Evolutionary conservation across 495 filamentous ascomycete species (phyloP).

Genomic region (Hypomontagnella submonticulosa): DNA sequence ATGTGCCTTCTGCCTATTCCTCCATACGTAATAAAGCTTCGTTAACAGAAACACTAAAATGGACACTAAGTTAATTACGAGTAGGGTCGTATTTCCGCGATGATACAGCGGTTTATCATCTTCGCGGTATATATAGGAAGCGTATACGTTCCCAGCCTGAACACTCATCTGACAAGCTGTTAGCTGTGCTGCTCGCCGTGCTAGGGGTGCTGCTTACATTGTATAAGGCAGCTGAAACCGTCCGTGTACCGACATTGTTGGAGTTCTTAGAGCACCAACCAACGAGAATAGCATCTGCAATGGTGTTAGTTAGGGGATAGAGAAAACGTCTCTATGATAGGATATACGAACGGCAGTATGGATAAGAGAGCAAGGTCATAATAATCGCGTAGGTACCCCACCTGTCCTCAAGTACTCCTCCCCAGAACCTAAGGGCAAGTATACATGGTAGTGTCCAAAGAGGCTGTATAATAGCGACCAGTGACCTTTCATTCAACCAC

Average conservation of each 20-base stretch:
- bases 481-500: constrained; percentile 65
- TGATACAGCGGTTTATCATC: constrained; percentile 72
- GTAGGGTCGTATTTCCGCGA: constrained; percentile 71
- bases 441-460: constrained; percentile 69
- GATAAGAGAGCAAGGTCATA: constrained; percentile 62
- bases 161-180: constrained; percentile 65
- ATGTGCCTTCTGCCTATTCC: constrained; percentile 54
- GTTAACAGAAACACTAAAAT: constrained; percentile 51
- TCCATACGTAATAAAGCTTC: constrained; percentile 58
- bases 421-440: constrained; percentile 60
- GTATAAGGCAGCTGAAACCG: constrained; percentile 72
- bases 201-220: constrained; percentile 51
- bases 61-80: constrained; percentile 59
- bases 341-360: constrained; percentile 48
- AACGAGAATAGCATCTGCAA: constrained; percentile 67
- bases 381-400: constrained; percentile 68
- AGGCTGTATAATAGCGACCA: constrained; percentile 63
- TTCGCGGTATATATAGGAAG: constrained; percentile 63
- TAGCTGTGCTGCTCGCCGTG: constrained; percentile 29
- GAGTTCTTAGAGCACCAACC: constrained; percentile 72
- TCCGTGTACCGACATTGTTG: constrained; percentile 74
- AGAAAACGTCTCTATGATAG: not conserved
- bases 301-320: not conserved
- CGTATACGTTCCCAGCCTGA: constrained; percentile 68
- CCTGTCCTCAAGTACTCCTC: constrained; percentile 35